Evolutionary conservation across 1,284 basidiomycete species (phyloP).

Genomic region (Apiotrichum laibachii): DNA sequence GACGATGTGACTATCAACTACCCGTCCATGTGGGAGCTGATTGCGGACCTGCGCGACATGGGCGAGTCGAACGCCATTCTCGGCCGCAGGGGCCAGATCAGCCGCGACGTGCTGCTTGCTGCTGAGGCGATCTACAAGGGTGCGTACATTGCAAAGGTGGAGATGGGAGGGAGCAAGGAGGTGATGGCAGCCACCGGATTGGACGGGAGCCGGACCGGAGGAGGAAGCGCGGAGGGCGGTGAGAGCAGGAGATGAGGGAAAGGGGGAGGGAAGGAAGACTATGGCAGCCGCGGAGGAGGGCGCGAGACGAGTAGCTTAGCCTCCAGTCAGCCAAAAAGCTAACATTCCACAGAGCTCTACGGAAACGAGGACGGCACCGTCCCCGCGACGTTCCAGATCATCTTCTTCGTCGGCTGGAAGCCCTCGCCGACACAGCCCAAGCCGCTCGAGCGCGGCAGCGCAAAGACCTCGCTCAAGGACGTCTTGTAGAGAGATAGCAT

Average conservation of each 20-base stretch:
- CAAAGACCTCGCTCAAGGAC: conserved; percentile 75
- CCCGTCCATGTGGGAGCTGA: conserved; percentile 93
- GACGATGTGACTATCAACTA: conserved; percentile 91
- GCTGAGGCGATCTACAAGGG: conserved; percentile 92
- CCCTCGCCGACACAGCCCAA: conserved; percentile 79
- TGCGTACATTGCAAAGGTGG: conserved; percentile 39
- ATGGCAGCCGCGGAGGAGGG: neutral
- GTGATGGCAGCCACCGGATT: too few species aligned
- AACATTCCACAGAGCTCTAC: conserved; percentile 65
- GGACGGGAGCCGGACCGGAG: too few species aligned
- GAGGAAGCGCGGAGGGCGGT: too few species aligned
- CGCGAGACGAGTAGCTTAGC: too few species aligned
- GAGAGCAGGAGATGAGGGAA: too few species aligned
- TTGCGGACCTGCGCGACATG: conserved; percentile 92
- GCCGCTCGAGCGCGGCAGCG: conserved; percentile 80
- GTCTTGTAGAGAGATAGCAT: conserved; percentile 56
- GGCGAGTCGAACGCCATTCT: conserved; percentile 92
- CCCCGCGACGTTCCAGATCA: conserved; percentile 93
- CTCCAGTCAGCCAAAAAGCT: neutral
- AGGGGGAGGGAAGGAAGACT: too few species aligned
- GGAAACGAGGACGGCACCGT: conserved; percentile 77
- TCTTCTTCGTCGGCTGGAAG: conserved; percentile 99
- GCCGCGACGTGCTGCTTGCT: conserved; percentile 83
- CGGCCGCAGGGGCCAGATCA: conserved; percentile 65
- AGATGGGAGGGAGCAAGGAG: too few species aligned